Conservation (phyloP, 495 filamentous ascomycete species). For the Tirmania nivea region DNA sequence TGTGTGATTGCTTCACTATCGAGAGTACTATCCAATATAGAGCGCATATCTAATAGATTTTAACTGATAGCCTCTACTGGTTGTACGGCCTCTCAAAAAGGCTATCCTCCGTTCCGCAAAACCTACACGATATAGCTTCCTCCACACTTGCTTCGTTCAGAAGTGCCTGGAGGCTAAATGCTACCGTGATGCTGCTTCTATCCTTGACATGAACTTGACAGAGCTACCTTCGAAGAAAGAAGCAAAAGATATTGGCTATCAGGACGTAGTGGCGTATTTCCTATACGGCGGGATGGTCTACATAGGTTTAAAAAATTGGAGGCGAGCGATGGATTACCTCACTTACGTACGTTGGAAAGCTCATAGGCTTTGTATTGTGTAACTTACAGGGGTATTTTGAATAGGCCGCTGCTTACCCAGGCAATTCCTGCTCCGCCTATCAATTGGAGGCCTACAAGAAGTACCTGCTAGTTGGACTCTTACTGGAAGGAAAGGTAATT, state of each 20-base stretch:
- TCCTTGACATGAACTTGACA: slow-evolving; percentile 16
- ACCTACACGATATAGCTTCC: slow-evolving; percentile 15
- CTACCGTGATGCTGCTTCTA: slow-evolving; percentile 15
- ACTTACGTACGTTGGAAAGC: slow-evolving; percentile 10
- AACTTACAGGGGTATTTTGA: no score
- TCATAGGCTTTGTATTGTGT: background rate
- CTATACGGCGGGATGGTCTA: slow-evolving; percentile 58
- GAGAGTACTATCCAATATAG: background rate
- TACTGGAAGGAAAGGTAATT: slow-evolving; percentile 43
- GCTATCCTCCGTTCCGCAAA: slow-evolving; percentile 15
- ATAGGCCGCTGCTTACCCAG: slow-evolving; percentile 10
- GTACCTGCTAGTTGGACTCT: slow-evolving; percentile 59
- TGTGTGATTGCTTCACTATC: slow-evolving; percentile 1
- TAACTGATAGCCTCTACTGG: slow-evolving; percentile 11
- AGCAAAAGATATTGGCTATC: slow-evolving; percentile 26
- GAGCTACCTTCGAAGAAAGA: slow-evolving; percentile 15
- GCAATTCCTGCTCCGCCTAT: slow-evolving; percentile 14
- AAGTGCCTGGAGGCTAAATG: slow-evolving; percentile 19
- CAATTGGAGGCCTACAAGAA: slow-evolving; percentile 74
- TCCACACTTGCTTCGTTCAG: slow-evolving; percentile 15
- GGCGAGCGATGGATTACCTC: slow-evolving; percentile 46
- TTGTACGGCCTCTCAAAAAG: slow-evolving; percentile 16
- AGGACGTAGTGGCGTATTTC: slow-evolving; percentile 54
- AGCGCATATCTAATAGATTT: background rate
- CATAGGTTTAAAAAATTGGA: slow-evolving; percentile 49